Base-by-base conservation (phyloP, 2,329 filamentous ascomycete genomes). In the Aspergillus ochraceoroseus region DNA sequence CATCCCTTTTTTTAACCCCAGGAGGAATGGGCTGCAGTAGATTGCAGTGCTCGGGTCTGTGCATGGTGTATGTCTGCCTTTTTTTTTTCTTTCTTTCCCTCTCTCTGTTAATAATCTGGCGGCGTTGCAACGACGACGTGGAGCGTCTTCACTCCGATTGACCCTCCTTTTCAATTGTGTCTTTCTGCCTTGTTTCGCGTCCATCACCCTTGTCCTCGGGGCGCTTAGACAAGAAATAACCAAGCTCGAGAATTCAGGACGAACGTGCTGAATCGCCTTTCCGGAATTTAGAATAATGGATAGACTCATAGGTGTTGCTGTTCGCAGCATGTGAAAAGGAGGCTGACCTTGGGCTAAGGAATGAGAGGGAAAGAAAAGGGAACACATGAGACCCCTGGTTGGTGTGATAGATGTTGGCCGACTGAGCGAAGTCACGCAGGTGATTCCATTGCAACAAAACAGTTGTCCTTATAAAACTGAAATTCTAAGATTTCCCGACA, bases 31-130 rank as follows among this genome's bases (percentile, higher is more conserved):
- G 35, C 29, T 40, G 43, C 40, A 43, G 46, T 40, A 38, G 32
- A 38, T 39, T 44, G 15, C 30, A 36, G 31, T 46, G 41, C 20
- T 9, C 36, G 13, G 35, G 31, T 41, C 32, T 35, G 39, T 42
- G 46, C 43, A 47, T 43, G 43, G 39, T 42, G 44, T 27, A 25
- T 38, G 36, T 41, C 41, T 42, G 28, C 41, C 35, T 33, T 28
- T 27, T 29, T n/a, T n/a, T n/a, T n/a, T n/a, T n/a, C n/a, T n/a
- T n/a, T n/a, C n/a, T n/a, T n/a, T n/a, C n/a, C n/a, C n/a, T n/a
- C n/a, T 17, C 19, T 19, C 9, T 19, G 4, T 28, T 20, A 36
- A 30, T 35, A 34, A 43, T 38, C 31, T 32, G 7, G 14, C 26
- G 28, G 29, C 18, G 11, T 36, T 25, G 26, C 17, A 35, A 42